Conservation (phyloP, 2,329 filamentous ascomycete genomes). For the Madurella mycetomatis region DNA sequence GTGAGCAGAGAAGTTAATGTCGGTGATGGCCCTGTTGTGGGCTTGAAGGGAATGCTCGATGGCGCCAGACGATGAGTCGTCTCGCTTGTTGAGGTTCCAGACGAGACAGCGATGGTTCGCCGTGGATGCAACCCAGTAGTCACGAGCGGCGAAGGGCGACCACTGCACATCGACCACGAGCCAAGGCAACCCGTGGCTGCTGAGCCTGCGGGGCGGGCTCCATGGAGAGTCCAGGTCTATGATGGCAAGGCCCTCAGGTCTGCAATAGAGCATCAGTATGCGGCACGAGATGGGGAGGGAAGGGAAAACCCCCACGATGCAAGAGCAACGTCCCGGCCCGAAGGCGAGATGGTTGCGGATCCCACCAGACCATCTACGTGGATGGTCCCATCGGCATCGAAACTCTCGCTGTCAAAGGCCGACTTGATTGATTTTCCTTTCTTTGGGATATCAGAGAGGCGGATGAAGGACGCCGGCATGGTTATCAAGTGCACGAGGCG, state of each 20-base stretch:
- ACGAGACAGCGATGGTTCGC: conserved; percentile 92
- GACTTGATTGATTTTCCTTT: conserved; percentile 59
- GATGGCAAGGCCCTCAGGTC: conserved; percentile 80
- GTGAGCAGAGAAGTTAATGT: conserved; percentile 93
- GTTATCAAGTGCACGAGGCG: conserved; percentile 17
- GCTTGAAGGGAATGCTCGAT: conserved; percentile 87
- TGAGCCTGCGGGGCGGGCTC: conserved; percentile 76
- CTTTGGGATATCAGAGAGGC: conserved; percentile 40
- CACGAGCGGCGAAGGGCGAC: conserved; percentile 85
- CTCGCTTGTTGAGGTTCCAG: conserved; percentile 81
- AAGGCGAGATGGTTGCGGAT: conserved; percentile 89
- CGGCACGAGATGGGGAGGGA: background rate
- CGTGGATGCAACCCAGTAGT: conserved; percentile 91
- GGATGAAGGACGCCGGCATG: conserved; percentile 48
- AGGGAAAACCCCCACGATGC: conserved; percentile 57
- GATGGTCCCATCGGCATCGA: conserved; percentile 79
- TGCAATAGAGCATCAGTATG: conserved; percentile 27
- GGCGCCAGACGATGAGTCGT: conserved; percentile 63
- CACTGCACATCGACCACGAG: conserved; percentile 94
- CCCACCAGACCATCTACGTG: conserved; percentile 77
- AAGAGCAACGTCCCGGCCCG: conserved; percentile 82
- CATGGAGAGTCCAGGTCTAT: conserved; percentile 89
- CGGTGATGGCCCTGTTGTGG: conserved; percentile 81
- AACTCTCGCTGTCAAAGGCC: conserved; percentile 81
- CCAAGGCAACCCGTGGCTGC: conserved; percentile 83